These are phyloP conservation scores for Russula foetens DNA, from an alignment of 768 basidiomycete genomes.

Conservation along the genomic window DNA sequence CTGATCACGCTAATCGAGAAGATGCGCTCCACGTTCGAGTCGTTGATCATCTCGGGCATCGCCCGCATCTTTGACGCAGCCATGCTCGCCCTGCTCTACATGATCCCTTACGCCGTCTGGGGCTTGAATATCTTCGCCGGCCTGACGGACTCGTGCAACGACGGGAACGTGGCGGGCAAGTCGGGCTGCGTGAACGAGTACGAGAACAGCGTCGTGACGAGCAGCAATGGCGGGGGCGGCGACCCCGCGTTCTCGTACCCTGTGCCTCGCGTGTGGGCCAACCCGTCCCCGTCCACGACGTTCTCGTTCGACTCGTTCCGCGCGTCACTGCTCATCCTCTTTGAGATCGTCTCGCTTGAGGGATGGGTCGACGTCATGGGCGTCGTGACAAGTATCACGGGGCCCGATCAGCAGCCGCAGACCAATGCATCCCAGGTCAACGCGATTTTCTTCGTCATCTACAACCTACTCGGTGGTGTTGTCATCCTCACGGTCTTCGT, in stretches of 20 bases:
- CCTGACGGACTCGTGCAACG: constrained; percentile 79
- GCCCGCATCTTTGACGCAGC: constrained; percentile 83
- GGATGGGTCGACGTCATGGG: constrained; percentile 96
- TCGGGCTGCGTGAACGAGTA: constrained; percentile 71
- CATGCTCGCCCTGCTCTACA: constrained; percentile 80
- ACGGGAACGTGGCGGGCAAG: constrained; percentile 45
- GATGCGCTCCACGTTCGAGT: constrained; percentile 82
- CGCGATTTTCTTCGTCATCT: constrained; percentile 85
- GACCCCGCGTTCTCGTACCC: constrained; percentile 53
- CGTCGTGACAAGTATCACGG: constrained; percentile 71
- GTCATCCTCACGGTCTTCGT: constrained; percentile 88
- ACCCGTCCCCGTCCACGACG: constrained; percentile 71
- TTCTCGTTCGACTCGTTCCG: constrained; percentile 90
- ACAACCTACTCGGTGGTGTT: constrained; percentile 84
- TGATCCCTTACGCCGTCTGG: constrained; percentile 92
- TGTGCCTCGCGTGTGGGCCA: constrained; percentile 83
- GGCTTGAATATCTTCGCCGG: constrained; percentile 90
- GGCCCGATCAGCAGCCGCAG: constrained; percentile 57
- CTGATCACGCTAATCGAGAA: constrained; percentile 83
- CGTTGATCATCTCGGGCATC: constrained; percentile 80
- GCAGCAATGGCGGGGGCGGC: constrained; percentile 34
- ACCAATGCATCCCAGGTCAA: constrained; percentile 71
- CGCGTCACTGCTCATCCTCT: constrained; percentile 79
- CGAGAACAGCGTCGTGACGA: constrained; percentile 43
- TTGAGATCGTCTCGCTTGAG: constrained; percentile 93